Base-by-base conservation (phyloP, 1,139 yeast species). In the Pichia sp. region DNA sequence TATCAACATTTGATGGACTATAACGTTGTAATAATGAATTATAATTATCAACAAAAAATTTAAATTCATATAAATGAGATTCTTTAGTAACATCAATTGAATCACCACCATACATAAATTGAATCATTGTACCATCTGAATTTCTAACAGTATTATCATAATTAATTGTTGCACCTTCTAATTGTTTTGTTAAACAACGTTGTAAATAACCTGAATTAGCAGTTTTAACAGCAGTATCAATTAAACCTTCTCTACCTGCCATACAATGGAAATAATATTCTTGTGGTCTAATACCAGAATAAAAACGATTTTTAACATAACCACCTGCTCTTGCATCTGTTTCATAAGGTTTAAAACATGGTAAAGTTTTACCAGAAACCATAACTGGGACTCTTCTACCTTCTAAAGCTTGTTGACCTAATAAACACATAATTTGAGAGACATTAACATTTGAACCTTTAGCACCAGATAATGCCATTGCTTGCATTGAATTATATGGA, bases 171-270 rank as follows among this genome's bases (percentile, higher is more conserved):
- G 94, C 95, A 73, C 98, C 98, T 70, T 94, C 99, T 58, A 94
- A 77, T 71, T 92, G 98, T 70, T 94, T 94, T 55, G 96, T 92
- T 71, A 94, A 78, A 79, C 98, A 94, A 74, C 99, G 85, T 73
- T 94, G 99, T 68, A 94, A 78, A 72, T 94, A 94, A 66, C 99
- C 99, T 49, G 98, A 90, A 73, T 97, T 85, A 30, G 97, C 88
- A 8, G 99, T 94, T 72, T 94, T 94, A 58, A 94, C 98, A 48
- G 99, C 98, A 51, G 99, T 94, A 76, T 94, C 99, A 72, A 94
- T 94, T 66, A 94, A 79, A 72, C 99, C 99, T 77, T 94, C 99
- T 75, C 99, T 85, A 69, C 99, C 99, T 51, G 99, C 99, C 99
- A 94, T 94, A 76, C 98, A 92, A 74, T 94, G 99, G 92, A 94